These are phyloP conservation scores for Hypoxylon rubiginosum DNA, from an alignment of 2,329 filamentous ascomycete species.

Conservation along the genomic window DNA sequence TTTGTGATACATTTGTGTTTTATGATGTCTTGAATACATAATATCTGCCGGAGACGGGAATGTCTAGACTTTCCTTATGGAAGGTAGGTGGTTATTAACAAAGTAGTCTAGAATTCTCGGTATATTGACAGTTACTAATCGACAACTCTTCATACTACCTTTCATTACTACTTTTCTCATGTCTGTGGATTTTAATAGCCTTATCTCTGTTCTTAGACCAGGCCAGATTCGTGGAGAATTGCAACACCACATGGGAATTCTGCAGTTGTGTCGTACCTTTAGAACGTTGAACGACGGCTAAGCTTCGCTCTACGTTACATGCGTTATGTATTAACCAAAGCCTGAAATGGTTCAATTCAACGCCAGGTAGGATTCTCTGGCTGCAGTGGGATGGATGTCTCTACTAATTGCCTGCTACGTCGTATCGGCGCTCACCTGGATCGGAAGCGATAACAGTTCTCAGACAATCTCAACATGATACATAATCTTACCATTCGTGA, in stretches of 20 bases:
- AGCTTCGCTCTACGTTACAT: slow-evolving; percentile 29
- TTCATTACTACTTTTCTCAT: slow-evolving; percentile 4
- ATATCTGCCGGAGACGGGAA: slow-evolving; percentile 1
- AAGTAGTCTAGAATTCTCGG: slow-evolving; percentile 11
- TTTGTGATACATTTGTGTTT: too few species aligned
- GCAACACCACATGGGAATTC: slow-evolving; percentile 10
- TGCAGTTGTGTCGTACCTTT: not conserved
- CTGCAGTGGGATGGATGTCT: slow-evolving; percentile 6
- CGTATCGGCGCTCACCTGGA: not conserved
- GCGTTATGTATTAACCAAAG: slow-evolving; percentile 10
- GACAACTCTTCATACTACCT: not conserved
- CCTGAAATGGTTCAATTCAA: slow-evolving; percentile 30
- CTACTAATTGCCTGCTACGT: slow-evolving; percentile 10
- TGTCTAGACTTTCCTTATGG: slow-evolving; percentile 16
- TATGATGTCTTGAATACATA: not conserved
- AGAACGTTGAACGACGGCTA: slow-evolving; percentile 35
- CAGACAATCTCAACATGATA: slow-evolving; percentile 1
- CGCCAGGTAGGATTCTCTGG: not conserved
- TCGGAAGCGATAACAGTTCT: slow-evolving; percentile 4
- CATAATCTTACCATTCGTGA: too few species aligned
- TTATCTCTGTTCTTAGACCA: slow-evolving; percentile 21
- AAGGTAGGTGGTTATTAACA: slow-evolving; percentile 4
- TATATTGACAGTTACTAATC: not conserved
- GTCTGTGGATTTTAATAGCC: slow-evolving; percentile 15
- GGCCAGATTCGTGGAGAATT: slow-evolving; percentile 8